phyloP scores from a whole-genome alignment of 441 rosid genomes.

The Cnidoscolus chayamansa region DNA sequence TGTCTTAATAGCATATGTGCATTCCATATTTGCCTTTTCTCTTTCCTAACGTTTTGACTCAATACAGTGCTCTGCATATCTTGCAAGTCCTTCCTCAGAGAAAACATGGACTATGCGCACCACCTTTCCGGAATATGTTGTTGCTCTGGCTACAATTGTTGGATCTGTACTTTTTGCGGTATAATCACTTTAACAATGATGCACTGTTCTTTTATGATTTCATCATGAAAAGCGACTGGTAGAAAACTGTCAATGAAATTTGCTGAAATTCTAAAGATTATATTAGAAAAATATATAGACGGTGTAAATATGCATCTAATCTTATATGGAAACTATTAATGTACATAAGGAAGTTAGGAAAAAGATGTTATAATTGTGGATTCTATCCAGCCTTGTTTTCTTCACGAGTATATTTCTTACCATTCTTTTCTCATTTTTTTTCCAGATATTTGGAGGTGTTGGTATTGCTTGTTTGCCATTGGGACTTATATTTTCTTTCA shows the following conservation, averaged over 20 bases:
- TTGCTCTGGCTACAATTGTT: slow-evolving; percentile 95
- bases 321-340: not conserved
- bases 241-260: not conserved
- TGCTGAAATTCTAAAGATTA: not conserved
- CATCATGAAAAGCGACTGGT: not conserved
- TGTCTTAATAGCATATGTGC: not conserved
- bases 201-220: not conserved
- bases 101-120: slow-evolving; percentile 95
- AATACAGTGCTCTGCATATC: slow-evolving; percentile 82
- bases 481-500: slow-evolving; percentile 88
- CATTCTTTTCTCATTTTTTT: slow-evolving; percentile 16
- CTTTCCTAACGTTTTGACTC: slow-evolving; percentile 9
- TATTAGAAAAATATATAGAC: not conserved
- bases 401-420: slow-evolving; percentile 6
- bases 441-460: slow-evolving; percentile 97
- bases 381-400: not conserved
- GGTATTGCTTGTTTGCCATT: slow-evolving; percentile 92
- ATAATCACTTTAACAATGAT: slow-evolving; percentile 24
- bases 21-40: not conserved
- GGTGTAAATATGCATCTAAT: not conserved
- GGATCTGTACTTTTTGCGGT: slow-evolving; percentile 98
- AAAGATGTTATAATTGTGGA: not conserved
- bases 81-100: slow-evolving; percentile 72
- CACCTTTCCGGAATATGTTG: slow-evolving; percentile 96
- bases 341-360: not conserved